Percentiles rank a stretch among this genome's conserved stretches.
Conservation (phyloP, 371 early-diverging fungal species). For the Parasitella parasitica region DNA sequence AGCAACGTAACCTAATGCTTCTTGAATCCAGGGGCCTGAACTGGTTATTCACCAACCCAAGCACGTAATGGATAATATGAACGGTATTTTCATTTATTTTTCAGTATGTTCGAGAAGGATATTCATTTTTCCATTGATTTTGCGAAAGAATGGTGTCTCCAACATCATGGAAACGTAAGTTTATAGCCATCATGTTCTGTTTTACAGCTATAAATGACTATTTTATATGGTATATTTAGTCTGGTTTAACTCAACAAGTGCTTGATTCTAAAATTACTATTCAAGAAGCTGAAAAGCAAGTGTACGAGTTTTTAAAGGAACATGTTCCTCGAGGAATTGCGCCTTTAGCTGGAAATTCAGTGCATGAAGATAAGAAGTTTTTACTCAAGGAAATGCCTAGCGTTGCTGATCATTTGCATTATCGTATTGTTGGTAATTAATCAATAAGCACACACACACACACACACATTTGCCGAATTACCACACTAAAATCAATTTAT, state of each 20-base stretch:
- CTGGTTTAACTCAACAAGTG: constrained; percentile 83
- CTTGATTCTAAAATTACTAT: constrained; percentile 68
- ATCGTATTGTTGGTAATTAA: constrained; percentile 80
- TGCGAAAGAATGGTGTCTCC: constrained; percentile 78
- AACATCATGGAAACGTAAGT: constrained; percentile 78
- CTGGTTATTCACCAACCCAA: constrained; percentile 80
- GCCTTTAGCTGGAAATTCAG: constrained; percentile 91
- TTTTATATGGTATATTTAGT: constrained; percentile 35
- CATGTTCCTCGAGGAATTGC: constrained; percentile 68
- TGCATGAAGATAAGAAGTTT: constrained; percentile 87
- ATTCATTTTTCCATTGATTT: background rate
- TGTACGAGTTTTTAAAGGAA: constrained; percentile 71
- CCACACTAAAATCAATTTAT: too few relatives aligned
- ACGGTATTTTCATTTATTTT: constrained; percentile 33
- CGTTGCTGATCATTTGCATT: constrained; percentile 79
- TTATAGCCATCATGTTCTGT: background rate
- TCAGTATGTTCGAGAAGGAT: background rate
- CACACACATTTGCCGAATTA: too few relatives aligned
- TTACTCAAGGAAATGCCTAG: constrained; percentile 81
- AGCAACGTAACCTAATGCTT: background rate
- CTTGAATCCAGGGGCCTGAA: constrained; percentile 61
- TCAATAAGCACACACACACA: too few relatives aligned
- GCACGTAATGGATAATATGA: constrained; percentile 84
- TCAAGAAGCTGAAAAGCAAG: constrained; percentile 69
- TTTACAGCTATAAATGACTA: background rate